Evolutionary conservation across 179 eudicot species (phyloP).

Genomic region (Amaranthus tricolor): DNA sequence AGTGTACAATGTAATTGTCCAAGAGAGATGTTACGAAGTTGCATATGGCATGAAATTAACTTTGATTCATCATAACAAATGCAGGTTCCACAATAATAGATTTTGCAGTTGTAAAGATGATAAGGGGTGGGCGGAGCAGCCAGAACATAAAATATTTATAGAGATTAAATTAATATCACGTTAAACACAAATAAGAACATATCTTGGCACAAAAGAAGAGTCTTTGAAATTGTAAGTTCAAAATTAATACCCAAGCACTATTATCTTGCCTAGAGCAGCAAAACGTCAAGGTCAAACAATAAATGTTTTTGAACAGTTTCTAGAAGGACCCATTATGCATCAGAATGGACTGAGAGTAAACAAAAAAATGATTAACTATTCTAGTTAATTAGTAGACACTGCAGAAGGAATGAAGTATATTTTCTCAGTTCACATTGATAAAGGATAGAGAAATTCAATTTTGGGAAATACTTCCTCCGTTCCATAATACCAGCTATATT

Average conservation of each 20-base stretch:
- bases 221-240: not conserved
- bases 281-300: not conserved
- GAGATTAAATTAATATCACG: too few species aligned
- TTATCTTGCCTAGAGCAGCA: not conserved
- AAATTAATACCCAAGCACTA: not conserved
- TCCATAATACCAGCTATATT: too few species aligned
- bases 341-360: not conserved
- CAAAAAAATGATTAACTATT: not conserved
- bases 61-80: not conserved
- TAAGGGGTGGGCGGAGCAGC: not conserved
- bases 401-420: not conserved
- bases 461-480: not conserved
- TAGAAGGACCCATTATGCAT: not conserved
- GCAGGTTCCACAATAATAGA: not conserved
- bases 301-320: not conserved
- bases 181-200: not conserved
- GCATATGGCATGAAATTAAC: not conserved
- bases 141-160: not conserved
- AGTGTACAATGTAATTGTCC: too few species aligned
- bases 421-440: not conserved
- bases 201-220: not conserved
- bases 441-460: not conserved
- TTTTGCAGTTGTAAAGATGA: not conserved
- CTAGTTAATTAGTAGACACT: not conserved
- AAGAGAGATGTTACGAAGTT: not conserved